A percentile compares a stretch with the other conserved stretches of the same genome.
phyloP scores from a whole-genome alignment of 306 rosid species.

The Fragaria nilgerrensis region DNA sequence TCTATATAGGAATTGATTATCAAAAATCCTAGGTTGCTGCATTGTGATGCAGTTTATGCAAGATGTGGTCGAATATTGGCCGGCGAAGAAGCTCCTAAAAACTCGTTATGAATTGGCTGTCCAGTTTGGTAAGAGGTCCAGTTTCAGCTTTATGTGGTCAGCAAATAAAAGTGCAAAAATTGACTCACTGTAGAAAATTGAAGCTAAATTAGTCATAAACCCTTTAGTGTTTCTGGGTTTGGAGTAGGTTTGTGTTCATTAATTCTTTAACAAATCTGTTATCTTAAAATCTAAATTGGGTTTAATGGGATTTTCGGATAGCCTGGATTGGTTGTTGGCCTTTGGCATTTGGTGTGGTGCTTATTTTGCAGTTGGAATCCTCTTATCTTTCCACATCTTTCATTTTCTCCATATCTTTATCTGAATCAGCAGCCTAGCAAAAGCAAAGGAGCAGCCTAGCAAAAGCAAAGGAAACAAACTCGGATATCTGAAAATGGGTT shows the following conservation, averaged over 20 bases:
- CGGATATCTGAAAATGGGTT: constrained; percentile 40
- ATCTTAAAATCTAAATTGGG: not conserved
- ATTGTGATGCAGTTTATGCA: not conserved
- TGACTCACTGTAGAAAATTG: no score
- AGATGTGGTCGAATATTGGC: not conserved
- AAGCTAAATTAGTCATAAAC: no score
- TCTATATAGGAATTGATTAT: not conserved
- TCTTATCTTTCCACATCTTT: constrained; percentile 50
- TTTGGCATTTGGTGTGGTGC: constrained; percentile 54
- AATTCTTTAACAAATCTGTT: not conserved
- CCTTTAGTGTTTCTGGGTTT: not conserved
- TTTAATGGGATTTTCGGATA: constrained; percentile 48
- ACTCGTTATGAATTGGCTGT: not conserved
- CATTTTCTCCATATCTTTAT: constrained; percentile 28
- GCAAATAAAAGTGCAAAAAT: no score
- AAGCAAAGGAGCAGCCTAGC: no score
- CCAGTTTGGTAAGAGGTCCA: not conserved
- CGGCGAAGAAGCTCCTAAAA: not conserved
- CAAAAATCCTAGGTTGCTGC: not conserved
- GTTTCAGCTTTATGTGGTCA: not conserved
- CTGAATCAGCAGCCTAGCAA: constrained; percentile 17
- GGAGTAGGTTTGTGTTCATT: not conserved
- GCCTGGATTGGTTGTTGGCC: constrained; percentile 46
- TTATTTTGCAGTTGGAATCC: constrained; percentile 52
- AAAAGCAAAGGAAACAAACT: constrained; percentile 4